A percentile compares a stretch with the other conserved stretches of the same genome.
Evolutionary conservation across 140 eudicot species (phyloP).

Genomic region (Ambrosia hybrid): DNA sequence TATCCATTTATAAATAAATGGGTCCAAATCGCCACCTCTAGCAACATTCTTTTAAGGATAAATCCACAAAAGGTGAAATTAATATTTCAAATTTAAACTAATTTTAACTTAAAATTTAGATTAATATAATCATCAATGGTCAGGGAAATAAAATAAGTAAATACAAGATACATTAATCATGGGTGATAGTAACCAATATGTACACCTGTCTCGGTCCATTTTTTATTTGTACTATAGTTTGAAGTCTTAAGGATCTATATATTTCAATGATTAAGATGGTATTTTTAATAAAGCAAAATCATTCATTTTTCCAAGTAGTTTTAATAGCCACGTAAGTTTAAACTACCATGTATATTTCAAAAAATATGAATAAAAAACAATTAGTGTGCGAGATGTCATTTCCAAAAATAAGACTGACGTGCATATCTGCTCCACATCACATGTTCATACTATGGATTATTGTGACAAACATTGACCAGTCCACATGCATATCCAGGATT

Average conservation of each 20-base stretch:
- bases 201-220: conserved; percentile 17
- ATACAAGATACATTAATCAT: background rate
- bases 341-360: background rate
- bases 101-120: background rate
- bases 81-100: background rate
- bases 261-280: conserved; percentile 20
- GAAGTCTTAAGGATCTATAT: conserved; percentile 3
- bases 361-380: conserved; percentile 19
- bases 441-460: conserved; percentile 40
- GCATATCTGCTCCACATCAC: conserved; percentile 43
- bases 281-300: background rate
- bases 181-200: conserved; percentile 10
- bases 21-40: background rate
- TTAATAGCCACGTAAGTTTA: too few relatives aligned
- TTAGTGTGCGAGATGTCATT: conserved; percentile 24
- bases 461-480: conserved; percentile 42
- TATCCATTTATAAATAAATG: too few relatives aligned
- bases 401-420: conserved; percentile 38
- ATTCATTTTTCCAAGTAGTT: background rate
- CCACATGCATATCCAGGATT: conserved; percentile 42
- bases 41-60: background rate
- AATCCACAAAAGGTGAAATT: background rate
- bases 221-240: conserved; percentile 2
- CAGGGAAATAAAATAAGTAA: background rate
- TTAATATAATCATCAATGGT: conserved; percentile 12